These are phyloP conservation scores for Hypoxylon sp. DNA, from an alignment of 2,329 filamentous ascomycete species.

Conservation along the genomic window DNA sequence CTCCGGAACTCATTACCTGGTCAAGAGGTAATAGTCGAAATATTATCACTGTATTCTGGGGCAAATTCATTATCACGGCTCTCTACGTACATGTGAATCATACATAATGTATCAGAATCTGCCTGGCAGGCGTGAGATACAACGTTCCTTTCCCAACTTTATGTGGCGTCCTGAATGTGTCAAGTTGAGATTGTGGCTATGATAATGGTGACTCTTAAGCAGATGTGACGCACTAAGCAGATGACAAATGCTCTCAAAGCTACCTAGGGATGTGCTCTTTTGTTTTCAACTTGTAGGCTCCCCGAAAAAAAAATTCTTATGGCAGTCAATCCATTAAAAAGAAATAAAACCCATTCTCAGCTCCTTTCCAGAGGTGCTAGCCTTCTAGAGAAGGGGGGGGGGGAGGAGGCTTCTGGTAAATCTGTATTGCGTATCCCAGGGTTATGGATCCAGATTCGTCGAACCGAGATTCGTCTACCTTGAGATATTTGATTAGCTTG, in stretches of 20 bases:
- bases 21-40: conserved; percentile 13
- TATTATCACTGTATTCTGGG: conserved; percentile 3
- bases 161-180: conserved; percentile 23
- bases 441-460: conserved; percentile 42
- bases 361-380: conserved; percentile 6
- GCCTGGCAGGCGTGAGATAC: conserved; percentile 6
- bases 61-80: conserved; percentile 12
- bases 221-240: conserved; percentile 28
- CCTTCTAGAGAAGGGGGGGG: conserved; percentile 4
- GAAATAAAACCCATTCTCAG: conserved; percentile 9
- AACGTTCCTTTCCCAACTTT: conserved; percentile 13
- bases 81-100: conserved; percentile 13
- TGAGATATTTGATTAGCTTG: conserved; percentile 35
- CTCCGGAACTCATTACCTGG: not conserved
- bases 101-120: not conserved
- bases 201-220: conserved; percentile 24
- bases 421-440: conserved; percentile 36
- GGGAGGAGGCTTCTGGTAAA: conserved; percentile 14
- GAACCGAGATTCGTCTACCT: conserved; percentile 44
- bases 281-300: conserved; percentile 5
- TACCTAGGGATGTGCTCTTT: conserved; percentile 7
- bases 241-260: conserved; percentile 14
- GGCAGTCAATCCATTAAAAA: conserved; percentile 4
- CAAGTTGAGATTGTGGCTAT: conserved; percentile 22
- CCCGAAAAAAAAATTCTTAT: not conserved